Conservation (phyloP, 2,329 filamentous ascomycete genomes). For the Colletotrichum orchidophilum region DNA sequence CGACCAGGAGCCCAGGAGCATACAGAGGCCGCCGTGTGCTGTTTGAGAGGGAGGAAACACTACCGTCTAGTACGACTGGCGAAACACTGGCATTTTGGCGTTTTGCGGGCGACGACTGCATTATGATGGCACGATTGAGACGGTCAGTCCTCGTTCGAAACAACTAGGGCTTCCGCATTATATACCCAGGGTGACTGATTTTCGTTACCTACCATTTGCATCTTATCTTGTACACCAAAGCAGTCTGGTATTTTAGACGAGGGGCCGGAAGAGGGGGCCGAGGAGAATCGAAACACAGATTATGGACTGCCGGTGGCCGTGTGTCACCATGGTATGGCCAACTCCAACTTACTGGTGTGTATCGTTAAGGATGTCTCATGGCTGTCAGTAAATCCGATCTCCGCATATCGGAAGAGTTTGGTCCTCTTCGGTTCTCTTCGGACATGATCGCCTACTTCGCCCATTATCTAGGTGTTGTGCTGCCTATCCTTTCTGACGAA, state of each 20-base stretch:
- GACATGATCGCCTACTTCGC: background rate
- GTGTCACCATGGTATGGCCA: background rate
- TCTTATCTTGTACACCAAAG: conserved; percentile 2
- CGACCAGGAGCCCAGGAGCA: background rate
- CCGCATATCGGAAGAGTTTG: background rate
- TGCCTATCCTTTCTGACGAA: background rate
- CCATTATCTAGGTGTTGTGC: background rate
- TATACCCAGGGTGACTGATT: conserved; percentile 27
- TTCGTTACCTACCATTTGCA: conserved; percentile 1
- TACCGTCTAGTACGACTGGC: background rate
- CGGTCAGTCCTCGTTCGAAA: conserved; percentile 6
- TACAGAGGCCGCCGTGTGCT: background rate
- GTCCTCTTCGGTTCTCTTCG: background rate
- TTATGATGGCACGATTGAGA: conserved; percentile 14
- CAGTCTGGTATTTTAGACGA: background rate
- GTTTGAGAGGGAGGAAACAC: background rate
- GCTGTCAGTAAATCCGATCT: background rate
- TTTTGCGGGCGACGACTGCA: background rate
- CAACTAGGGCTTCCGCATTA: conserved; percentile 19
- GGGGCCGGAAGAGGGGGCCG: background rate
- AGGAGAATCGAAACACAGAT: background rate
- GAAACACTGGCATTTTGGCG: conserved; percentile 9
- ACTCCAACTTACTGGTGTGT: background rate
- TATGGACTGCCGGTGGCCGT: background rate
- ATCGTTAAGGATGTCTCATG: background rate